phyloP scores from a whole-genome alignment of 1,139 yeast genomes.

The Candida glucosophila region DNA sequence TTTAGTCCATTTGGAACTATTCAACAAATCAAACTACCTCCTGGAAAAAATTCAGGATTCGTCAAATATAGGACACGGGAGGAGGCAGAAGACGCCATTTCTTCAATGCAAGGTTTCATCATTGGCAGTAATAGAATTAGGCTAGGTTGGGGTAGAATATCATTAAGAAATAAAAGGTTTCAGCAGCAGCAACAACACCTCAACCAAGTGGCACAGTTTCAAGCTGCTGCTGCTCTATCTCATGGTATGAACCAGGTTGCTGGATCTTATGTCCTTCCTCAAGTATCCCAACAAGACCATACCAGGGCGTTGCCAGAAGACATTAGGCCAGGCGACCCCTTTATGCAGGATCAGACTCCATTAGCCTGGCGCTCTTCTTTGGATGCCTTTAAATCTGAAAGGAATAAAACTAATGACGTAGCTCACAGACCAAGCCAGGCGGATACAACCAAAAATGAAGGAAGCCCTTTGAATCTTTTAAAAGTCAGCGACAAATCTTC shows the following conservation, averaged over 20 bases:
- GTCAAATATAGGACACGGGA: conserved; percentile 72
- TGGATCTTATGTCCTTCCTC: too few relatives aligned
- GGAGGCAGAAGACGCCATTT: conserved; percentile 85
- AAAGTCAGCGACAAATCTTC: too few relatives aligned
- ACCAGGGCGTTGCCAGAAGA: too few relatives aligned
- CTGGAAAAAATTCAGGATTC: conserved; percentile 91
- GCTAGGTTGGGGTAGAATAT: conserved; percentile 79
- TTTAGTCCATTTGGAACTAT: conserved; percentile 84
- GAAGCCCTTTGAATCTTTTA: too few relatives aligned
- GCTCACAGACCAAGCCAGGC: too few relatives aligned
- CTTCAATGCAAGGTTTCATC: conserved; percentile 87
- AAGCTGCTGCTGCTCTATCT: conserved; percentile 27
- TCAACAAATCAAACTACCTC: conserved; percentile 79
- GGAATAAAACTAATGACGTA: too few relatives aligned
- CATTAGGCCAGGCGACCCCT: too few relatives aligned
- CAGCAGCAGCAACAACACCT: conserved; percentile 27
- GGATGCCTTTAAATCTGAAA: too few relatives aligned
- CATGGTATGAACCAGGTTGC: conserved; percentile 30
- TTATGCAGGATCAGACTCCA: too few relatives aligned
- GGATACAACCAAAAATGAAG: too few relatives aligned
- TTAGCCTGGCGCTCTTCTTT: too few relatives aligned
- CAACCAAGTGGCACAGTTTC: conserved; percentile 26
- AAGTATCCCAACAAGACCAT: too few relatives aligned
- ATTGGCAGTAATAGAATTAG: conserved; percentile 82
- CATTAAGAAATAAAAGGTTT: conserved; percentile 23